Evolutionary conservation across 2,329 filamentous ascomycete species (phyloP).

Genomic region (Fusarium sp.): DNA sequence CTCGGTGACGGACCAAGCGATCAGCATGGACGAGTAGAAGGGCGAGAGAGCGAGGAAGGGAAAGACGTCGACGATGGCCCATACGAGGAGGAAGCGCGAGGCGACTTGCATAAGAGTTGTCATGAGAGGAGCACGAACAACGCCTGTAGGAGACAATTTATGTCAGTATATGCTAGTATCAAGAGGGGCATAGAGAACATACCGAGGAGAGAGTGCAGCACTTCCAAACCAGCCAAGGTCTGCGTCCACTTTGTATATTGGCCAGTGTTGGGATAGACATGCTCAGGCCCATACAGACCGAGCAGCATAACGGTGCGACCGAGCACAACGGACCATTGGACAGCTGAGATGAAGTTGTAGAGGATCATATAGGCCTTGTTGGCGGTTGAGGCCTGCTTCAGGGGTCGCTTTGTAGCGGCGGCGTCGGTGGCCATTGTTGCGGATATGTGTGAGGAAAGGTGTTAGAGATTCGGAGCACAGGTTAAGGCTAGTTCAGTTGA

Average conservation of each 20-base stretch:
- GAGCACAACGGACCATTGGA: constrained; percentile 83
- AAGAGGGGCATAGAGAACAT: constrained; percentile 43
- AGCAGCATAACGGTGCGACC: constrained; percentile 71
- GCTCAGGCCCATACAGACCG: constrained; percentile 62
- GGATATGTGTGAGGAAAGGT: not conserved
- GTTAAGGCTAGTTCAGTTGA: not conserved
- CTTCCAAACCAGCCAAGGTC: constrained; percentile 83
- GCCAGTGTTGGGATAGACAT: constrained; percentile 71
- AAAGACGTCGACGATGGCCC: constrained; percentile 82
- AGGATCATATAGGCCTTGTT: constrained; percentile 79
- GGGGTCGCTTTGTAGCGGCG: constrained; percentile 35
- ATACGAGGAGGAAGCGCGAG: constrained; percentile 87
- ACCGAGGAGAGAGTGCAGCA: constrained; percentile 84
- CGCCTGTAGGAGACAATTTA: constrained; percentile 59
- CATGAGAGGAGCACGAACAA: constrained; percentile 85
- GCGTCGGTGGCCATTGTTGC: constrained; percentile 40
- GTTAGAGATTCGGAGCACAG: not conserved
- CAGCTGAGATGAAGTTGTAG: constrained; percentile 84
- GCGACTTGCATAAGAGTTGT: constrained; percentile 93
- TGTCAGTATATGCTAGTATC: not conserved
- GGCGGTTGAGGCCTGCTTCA: constrained; percentile 47
- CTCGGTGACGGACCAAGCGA: constrained; percentile 91
- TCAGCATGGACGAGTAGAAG: constrained; percentile 80
- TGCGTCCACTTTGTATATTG: constrained; percentile 83
- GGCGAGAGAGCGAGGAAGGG: constrained; percentile 70